Percentiles rank a stretch among this genome's conserved stretches.
phyloP scores from a whole-genome alignment of 108 stramenopile genomes.

The Pseudonitzschia pungens region DNA sequence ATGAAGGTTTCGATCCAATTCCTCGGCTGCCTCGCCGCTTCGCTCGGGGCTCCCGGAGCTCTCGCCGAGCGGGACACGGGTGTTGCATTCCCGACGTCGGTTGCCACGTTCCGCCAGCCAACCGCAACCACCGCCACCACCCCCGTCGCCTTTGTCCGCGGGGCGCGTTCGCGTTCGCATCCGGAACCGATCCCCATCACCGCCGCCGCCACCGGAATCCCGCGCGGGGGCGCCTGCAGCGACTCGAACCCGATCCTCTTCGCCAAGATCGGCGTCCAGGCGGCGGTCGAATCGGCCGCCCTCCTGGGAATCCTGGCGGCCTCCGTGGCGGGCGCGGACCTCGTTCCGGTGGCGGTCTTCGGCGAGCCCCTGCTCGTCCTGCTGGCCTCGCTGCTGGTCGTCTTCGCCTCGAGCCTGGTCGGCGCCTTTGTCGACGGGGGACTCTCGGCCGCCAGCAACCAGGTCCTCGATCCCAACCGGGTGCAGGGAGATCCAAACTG shows the following conservation, averaged over 20 bases:
- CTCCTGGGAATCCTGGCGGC: slow-evolving; percentile 19
- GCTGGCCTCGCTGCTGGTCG: slow-evolving; percentile 24
- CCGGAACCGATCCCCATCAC: background rate
- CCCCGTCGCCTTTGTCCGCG: background rate
- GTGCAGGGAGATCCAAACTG: slow-evolving; percentile 53
- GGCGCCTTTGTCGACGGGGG: slow-evolving; percentile 46
- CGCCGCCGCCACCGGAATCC: background rate
- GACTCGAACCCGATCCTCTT: slow-evolving; percentile 20
- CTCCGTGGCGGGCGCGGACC: background rate
- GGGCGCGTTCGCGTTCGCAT: background rate
- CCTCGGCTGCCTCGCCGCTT: background rate
- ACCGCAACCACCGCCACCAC: background rate
- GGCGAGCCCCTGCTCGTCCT: slow-evolving; percentile 17
- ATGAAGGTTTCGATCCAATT: slow-evolving; percentile 4
- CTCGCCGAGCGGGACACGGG: background rate
- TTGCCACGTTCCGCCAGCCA: too few relatives aligned
- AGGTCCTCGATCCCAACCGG: slow-evolving; percentile 45
- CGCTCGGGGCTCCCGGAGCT: background rate
- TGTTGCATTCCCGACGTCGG: too few relatives aligned
- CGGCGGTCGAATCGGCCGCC: slow-evolving; percentile 13
- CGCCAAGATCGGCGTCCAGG: slow-evolving; percentile 11
- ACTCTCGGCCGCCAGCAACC: slow-evolving; percentile 50
- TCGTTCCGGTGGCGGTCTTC: background rate
- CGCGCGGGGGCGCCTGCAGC: slow-evolving; percentile 16
- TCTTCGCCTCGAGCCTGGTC: slow-evolving; percentile 44